Evolutionary conservation across 495 filamentous ascomycete genomes (phyloP), one percentile per base, ranked within the genome.

Genomic region (Chaetomium fimeti): DNA sequence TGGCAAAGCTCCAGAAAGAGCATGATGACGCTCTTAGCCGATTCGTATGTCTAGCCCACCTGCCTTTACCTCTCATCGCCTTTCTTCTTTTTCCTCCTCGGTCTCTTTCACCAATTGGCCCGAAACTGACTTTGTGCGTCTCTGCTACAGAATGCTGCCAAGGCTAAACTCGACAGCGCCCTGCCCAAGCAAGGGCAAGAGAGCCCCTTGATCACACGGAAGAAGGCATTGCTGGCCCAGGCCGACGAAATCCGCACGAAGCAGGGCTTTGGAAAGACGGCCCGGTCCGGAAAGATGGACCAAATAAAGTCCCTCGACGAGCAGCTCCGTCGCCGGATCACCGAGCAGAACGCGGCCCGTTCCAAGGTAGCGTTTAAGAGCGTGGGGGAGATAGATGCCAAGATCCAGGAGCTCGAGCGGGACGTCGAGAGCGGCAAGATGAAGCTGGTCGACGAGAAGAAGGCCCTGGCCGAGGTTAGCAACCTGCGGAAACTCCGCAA

Each of bases 371-470:
- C 83, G 25, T 98, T 88, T 84, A 96, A 92, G 84, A 90, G 78
- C 65, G 85, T 89, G 57, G 93, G 93, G 42, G 94, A 98, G 47
- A 78, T 98, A 56, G 92, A 98, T 74, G 81, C 80, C 24, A 85
- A 91, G 74, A 93, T 99, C 67, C 80, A 85, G 36, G 81, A 80
- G 18, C 86, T 97, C 53, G 91, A 97, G 61, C 87, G 87, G 76
- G 83, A 91, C 62, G 92, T 97, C 62, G 89, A 94, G 74, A 83
- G 85, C 55, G 91, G 93, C 52, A 89, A 83, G 66, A 89, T 98
- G 88, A 94, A 91, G 71, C 76, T 99, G 61, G 95, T 97, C 5
- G 94, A 98, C 65, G 95, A 98, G 85, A 93, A 91, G 83, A 97
- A 96, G 83, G 90, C 92, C 6, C 81, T 98, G 1, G 76, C 83